Evolutionary conservation across 805 yeast species (phyloP), one percentile per base, ranked within the genome.

Genomic region (Hanseniaspora opuntiae): DNA sequence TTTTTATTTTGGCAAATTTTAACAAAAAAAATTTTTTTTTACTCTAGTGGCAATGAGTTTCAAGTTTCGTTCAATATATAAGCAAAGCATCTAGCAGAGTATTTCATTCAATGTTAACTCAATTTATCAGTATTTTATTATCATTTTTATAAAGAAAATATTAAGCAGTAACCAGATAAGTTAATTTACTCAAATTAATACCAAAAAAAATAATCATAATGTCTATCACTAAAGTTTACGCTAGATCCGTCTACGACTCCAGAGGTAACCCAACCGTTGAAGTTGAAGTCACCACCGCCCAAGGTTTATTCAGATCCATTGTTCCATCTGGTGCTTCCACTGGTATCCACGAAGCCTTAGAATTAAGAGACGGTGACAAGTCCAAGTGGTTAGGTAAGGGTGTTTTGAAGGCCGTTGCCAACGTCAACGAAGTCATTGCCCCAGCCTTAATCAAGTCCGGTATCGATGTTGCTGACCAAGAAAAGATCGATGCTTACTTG

Each of bases 241-340:
- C 97, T 67, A 89, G 98, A 77, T 84, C 81, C 80, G 96, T 90
- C 74, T 90, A 93, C 84, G 98, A 90, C 78, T 90, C 97, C 66
- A 87, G 98, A 77, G 97, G 97, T 76, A 93, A 90, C 83, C 98
- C 98, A 77, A 90, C 98, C 64, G 98, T 93, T 65, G 97, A 93
- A 82, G 97, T 93, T 63, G 97, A 93, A 69, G 68, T 90, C 66
- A 76, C 84, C 79, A 90, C 98, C 68, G 90, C 78, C 60, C 81
- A 85, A 68, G 98, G 98, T 68, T 66, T 79, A 61, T 89, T 87
- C 94, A 85, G 97, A 75, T 81, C 97, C 63, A 89, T 90, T 69
- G 98, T 93, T 59, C 98, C 98, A 72, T 88, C 97, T 61, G 98
- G 98, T 77, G 98, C 98, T 62, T 90, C 97, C 68, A 93, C 98